Conservation (phyloP, 2,329 filamentous ascomycete species). For the Fusarium luffae region DNA sequence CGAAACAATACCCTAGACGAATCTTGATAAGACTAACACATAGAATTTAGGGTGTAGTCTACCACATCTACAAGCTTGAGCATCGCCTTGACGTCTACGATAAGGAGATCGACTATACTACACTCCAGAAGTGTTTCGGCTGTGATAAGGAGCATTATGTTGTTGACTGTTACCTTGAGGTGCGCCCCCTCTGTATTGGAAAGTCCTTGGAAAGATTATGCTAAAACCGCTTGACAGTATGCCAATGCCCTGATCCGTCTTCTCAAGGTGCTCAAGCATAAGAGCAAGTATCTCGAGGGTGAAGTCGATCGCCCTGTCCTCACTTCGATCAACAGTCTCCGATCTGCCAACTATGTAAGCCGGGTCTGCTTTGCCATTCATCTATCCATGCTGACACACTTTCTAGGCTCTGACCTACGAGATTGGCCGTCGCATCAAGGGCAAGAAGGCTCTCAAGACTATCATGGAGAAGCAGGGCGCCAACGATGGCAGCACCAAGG, state of each 20-base stretch:
- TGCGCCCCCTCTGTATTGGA: not conserved
- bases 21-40: conserved; percentile 15
- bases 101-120: conserved; percentile 42
- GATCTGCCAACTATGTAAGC: conserved; percentile 44
- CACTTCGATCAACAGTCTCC: conserved; percentile 47
- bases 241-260: conserved; percentile 46
- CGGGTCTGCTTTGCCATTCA: not conserved
- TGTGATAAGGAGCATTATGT: conserved; percentile 42
- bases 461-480: conserved; percentile 48
- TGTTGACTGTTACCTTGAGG: conserved; percentile 42
- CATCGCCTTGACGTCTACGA: conserved; percentile 45
- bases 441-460: conserved; percentile 36
- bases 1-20: not conserved
- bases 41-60: conserved; percentile 29
- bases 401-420: conserved; percentile 44
- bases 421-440: conserved; percentile 45
- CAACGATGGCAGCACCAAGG: conserved; percentile 44
- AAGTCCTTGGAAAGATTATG: not conserved
- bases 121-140: conserved; percentile 42
- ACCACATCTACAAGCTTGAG: conserved; percentile 45
- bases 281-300: conserved; percentile 43
- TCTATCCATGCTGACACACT: not conserved
- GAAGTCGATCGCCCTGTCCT: conserved; percentile 45
- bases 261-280: conserved; percentile 41
- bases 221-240: conserved; percentile 35